phyloP scores from a whole-genome alignment of 345 rosid genomes.

The Populus deltoides region DNA sequence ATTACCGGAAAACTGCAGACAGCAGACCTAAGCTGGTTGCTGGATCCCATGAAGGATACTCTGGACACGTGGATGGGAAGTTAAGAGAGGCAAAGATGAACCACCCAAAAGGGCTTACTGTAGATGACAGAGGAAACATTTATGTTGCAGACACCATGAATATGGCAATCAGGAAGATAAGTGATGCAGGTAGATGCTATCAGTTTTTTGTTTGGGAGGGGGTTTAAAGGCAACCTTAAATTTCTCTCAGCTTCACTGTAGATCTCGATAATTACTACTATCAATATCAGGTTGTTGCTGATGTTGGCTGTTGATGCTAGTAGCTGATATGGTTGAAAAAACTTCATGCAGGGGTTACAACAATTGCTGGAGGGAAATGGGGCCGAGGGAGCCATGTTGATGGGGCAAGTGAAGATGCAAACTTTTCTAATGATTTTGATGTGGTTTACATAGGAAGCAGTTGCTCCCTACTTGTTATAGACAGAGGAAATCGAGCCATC shows the following conservation, averaged over 20 bases:
- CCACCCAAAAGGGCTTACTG: constrained; percentile 85
- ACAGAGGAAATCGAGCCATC: constrained; percentile 88
- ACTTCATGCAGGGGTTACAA: constrained; percentile 69
- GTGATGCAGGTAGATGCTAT: constrained; percentile 58
- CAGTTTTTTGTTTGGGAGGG: not conserved
- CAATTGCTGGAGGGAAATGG: constrained; percentile 95
- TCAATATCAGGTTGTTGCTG: not conserved
- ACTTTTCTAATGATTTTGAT: constrained; percentile 92
- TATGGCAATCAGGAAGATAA: constrained; percentile 90
- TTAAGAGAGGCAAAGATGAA: constrained; percentile 79
- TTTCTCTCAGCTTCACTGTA: not conserved
- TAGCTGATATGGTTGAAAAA: constrained; percentile 13
- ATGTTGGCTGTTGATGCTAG: constrained; percentile 5
- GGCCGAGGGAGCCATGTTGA: constrained; percentile 80
- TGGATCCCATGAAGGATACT: constrained; percentile 80
- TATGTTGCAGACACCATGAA: constrained; percentile 86
- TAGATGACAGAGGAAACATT: constrained; percentile 87
- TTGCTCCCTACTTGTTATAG: constrained; percentile 90
- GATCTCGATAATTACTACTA: not conserved
- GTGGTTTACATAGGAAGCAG: constrained; percentile 95
- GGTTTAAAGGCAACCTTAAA: not conserved
- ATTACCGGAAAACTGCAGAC: constrained; percentile 37
- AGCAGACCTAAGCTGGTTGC: constrained; percentile 83
- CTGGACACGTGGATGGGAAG: constrained; percentile 92
- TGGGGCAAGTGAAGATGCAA: constrained; percentile 99